Evolutionary conservation across 2,329 filamentous ascomycete species (phyloP).

Genomic region (Epichloe festucae): DNA sequence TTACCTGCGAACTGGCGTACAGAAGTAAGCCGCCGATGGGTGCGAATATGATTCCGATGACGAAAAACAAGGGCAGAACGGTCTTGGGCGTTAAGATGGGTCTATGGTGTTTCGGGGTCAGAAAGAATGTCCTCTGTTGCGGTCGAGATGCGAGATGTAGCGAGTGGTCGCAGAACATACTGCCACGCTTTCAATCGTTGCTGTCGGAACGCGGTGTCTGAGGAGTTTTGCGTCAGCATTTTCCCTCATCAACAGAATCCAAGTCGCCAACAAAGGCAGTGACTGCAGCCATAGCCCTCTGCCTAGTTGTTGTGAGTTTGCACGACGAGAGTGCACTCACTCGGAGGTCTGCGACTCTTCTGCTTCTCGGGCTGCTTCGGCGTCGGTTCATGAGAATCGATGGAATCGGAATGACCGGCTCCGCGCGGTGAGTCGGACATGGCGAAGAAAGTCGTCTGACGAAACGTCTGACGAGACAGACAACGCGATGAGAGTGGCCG

Average conservation of each 20-base stretch:
- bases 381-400: conserved; percentile 40
- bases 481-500: neutral
- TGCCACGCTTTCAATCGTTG: conserved; percentile 98
- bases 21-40: conserved; percentile 80
- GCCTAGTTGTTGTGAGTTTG: conserved; percentile 13
- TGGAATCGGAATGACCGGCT: conserved; percentile 37
- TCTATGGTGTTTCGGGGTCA: conserved; percentile 35
- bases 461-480: neutral
- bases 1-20: conserved; percentile 70
- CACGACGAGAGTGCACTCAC: conserved; percentile 34
- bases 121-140: conserved; percentile 14
- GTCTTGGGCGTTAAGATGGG: conserved; percentile 94
- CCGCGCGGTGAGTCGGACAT: conserved; percentile 37
- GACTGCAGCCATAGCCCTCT: conserved; percentile 4
- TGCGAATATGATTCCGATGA: conserved; percentile 81
- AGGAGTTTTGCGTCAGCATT: conserved; percentile 1
- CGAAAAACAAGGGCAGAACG: conserved; percentile 81
- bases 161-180: conserved; percentile 39
- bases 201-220: conserved; percentile 93
- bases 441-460: conserved; percentile 14
- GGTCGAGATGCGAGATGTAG: neutral
- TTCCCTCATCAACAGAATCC: neutral
- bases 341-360: conserved; percentile 85
- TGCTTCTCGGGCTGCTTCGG: conserved; percentile 54
- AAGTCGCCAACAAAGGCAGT: conserved; percentile 3